Evolutionary conservation across 352 stramenopile genomes (phyloP).

Genomic region (Pythium rishiriense): DNA sequence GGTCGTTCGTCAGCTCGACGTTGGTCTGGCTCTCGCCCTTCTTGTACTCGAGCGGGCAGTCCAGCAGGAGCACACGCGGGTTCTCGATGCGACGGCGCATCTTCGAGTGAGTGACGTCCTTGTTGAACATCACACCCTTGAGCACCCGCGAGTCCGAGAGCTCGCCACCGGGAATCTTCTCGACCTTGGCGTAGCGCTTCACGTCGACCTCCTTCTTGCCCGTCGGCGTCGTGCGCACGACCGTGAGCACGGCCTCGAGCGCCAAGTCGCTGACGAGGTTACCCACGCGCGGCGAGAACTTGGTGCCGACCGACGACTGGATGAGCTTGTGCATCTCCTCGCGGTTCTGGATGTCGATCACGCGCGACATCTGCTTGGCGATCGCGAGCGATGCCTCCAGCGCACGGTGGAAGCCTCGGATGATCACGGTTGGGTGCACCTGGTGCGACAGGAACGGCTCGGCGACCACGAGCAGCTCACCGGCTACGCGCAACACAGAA

Average conservation of each 20-base stretch:
- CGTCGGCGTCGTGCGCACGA: conserved; percentile 86
- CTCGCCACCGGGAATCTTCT: conserved; percentile 99
- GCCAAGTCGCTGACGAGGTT: conserved; percentile 97
- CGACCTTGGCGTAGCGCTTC: conserved; percentile 99
- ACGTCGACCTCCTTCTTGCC: conserved; percentile 97
- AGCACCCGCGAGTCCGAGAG: conserved; percentile 94
- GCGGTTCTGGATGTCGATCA: conserved; percentile 96
- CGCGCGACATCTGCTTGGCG: conserved; percentile 91
- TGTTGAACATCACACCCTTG: conserved; percentile 99
- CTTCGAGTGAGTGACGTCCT: conserved; percentile 99
- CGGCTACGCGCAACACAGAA: conserved; percentile 49
- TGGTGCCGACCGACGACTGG: conserved; percentile 97
- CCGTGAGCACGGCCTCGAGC: conserved; percentile 95
- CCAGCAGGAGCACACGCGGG: conserved; percentile 97
- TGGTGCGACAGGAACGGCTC: conserved; percentile 97
- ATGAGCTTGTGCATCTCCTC: conserved; percentile 96
- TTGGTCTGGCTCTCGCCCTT: conserved; percentile 98
- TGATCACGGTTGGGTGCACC: conserved; percentile 98
- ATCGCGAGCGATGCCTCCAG: conserved; percentile 89
- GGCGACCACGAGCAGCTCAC: conserved; percentile 96
- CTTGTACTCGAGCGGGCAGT: conserved; percentile 99
- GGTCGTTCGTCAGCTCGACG: conserved; percentile 98
- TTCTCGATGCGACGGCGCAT: conserved; percentile 99
- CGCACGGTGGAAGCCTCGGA: conserved; percentile 93
- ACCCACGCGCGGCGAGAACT: conserved; percentile 97